A percentile compares a stretch with the other conserved stretches of the same genome.
These are phyloP conservation scores for Gymnopilus dilepis DNA, from an alignment of 768 basidiomycete species.

Conservation along the genomic window DNA sequence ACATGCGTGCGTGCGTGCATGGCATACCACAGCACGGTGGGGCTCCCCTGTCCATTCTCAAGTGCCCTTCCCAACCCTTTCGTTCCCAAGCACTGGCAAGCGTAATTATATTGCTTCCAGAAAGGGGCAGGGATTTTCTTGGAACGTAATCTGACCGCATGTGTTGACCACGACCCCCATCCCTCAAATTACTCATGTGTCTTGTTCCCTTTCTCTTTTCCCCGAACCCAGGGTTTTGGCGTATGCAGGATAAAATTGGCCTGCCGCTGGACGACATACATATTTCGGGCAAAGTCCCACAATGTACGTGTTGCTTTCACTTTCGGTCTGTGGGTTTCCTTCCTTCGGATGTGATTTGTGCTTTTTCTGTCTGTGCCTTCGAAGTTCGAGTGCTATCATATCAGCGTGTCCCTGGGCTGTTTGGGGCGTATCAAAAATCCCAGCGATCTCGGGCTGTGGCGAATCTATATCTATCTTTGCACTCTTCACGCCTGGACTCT, in stretches of 20 bases:
- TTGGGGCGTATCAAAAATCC: not conserved
- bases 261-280: slow-evolving; percentile 76
- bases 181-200: too few relatives aligned
- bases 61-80: too few relatives aligned
- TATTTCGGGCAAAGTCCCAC: slow-evolving; percentile 69
- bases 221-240: slow-evolving; percentile 67
- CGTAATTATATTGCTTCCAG: slow-evolving; percentile 13
- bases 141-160: slow-evolving; percentile 23
- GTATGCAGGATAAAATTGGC: slow-evolving; percentile 78
- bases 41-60: too few relatives aligned
- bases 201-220: not conserved
- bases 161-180: too few relatives aligned
- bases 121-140: slow-evolving; percentile 2
- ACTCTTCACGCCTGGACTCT: not conserved
- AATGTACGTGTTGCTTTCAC: slow-evolving; percentile 55
- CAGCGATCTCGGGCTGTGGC: not conserved
- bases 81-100: not conserved
- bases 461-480: not conserved
- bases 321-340: slow-evolving; percentile 4
- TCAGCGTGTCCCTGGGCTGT: not conserved
- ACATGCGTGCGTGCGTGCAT: too few relatives aligned
- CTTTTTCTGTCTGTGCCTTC: too few relatives aligned
- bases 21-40: not conserved
- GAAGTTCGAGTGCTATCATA: not conserved
- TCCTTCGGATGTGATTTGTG: not conserved